These are phyloP conservation scores for Fusarium nisikadoi DNA, from an alignment of 2,329 filamentous ascomycete species.

Conservation along the genomic window DNA sequence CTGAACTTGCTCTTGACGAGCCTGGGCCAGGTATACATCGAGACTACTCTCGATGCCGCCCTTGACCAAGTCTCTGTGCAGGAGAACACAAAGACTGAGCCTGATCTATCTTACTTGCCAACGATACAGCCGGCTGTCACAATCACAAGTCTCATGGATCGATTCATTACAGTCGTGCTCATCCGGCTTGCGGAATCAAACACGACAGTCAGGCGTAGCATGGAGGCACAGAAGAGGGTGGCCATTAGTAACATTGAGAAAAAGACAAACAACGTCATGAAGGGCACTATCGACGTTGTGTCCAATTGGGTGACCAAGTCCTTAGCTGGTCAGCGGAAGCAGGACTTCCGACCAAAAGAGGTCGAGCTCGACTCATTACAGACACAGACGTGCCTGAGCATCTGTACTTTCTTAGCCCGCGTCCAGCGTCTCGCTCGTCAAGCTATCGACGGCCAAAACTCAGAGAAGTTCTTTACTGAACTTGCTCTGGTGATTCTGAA, in stretches of 20 bases:
- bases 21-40: constrained; percentile 85
- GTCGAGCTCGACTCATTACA: constrained; percentile 83
- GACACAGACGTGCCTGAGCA: constrained; percentile 83
- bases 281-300: constrained; percentile 71
- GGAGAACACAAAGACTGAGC: constrained; percentile 83
- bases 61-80: constrained; percentile 79
- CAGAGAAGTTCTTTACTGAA: constrained; percentile 84
- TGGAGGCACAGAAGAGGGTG: constrained; percentile 82
- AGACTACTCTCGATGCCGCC: constrained; percentile 75
- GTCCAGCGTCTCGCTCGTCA: constrained; percentile 71
- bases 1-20: constrained; percentile 84
- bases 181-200: constrained; percentile 90
- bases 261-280: constrained; percentile 75
- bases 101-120: constrained; percentile 85
- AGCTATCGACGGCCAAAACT: constrained; percentile 84
- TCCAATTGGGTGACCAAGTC: constrained; percentile 80
- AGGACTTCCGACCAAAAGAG: constrained; percentile 89
- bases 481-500: constrained; percentile 81
- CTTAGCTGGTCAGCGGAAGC: constrained; percentile 82
- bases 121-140: constrained; percentile 84
- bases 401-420: constrained; percentile 81
- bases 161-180: constrained; percentile 89
- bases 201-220: constrained; percentile 87
- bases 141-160: constrained; percentile 92
- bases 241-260: constrained; percentile 84